phyloP scores from a whole-genome alignment of 495 filamentous ascomycete species.

The Podospora australis region DNA sequence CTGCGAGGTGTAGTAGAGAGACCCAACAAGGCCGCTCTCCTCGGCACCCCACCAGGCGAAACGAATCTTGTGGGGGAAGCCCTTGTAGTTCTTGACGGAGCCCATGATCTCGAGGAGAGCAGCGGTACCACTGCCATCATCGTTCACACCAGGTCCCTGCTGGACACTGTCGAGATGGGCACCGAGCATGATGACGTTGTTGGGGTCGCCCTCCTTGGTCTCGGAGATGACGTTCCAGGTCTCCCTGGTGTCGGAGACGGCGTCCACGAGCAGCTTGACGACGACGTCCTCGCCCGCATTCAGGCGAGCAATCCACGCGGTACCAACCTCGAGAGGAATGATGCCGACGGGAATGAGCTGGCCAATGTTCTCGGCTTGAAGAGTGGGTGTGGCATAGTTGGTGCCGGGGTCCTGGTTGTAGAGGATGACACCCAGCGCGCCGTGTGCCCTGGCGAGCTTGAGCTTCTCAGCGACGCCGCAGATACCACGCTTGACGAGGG shows the following conservation, averaged over 20 bases:
- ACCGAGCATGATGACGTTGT: constrained; percentile 57
- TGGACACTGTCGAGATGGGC: constrained; percentile 66
- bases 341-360: constrained; percentile 25
- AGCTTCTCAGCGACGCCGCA: constrained; percentile 58
- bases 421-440: constrained; percentile 48
- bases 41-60: constrained; percentile 69
- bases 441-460: constrained; percentile 48
- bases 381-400: constrained; percentile 43
- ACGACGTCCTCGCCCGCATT: constrained; percentile 24
- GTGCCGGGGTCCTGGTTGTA: constrained; percentile 57
- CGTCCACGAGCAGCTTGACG: constrained; percentile 27
- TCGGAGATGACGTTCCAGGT: constrained; percentile 61
- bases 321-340: constrained; percentile 41
- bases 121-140: constrained; percentile 49
- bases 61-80: constrained; percentile 53
- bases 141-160: constrained; percentile 46
- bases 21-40: constrained; percentile 58
- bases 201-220: constrained; percentile 57
- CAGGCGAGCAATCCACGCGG: constrained; percentile 37
- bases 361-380: constrained; percentile 24
- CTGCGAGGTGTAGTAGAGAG: constrained; percentile 49
- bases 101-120: constrained; percentile 54
- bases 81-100: constrained; percentile 53
- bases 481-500: constrained; percentile 54
- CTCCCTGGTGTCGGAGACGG: constrained; percentile 39